phyloP scores from a whole-genome alignment of 2,329 filamentous ascomycete species.

The Colletotrichum falcatum region DNA sequence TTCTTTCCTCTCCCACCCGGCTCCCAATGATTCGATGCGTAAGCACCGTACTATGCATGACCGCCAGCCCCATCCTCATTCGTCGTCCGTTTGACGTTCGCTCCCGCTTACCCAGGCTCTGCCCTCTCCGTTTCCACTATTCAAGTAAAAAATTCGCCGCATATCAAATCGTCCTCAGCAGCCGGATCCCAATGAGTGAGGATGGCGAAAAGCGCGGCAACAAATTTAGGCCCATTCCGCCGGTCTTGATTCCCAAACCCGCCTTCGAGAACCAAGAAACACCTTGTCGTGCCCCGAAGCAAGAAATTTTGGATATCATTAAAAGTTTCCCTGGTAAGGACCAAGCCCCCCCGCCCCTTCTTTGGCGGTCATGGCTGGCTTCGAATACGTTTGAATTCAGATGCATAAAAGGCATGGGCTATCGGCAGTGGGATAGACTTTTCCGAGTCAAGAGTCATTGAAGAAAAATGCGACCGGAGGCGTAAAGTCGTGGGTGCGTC shows the following conservation, averaged over 20 bases:
- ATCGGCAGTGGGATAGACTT: not conserved
- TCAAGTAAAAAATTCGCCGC: conserved; percentile 21
- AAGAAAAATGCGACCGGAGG: conserved; percentile 25
- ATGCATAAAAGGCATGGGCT: conserved; percentile 22
- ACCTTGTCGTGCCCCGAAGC: conserved; percentile 32
- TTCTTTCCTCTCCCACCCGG: not conserved
- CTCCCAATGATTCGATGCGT: not conserved
- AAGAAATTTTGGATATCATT: conserved; percentile 41
- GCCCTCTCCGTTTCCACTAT: not conserved
- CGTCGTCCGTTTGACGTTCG: conserved; percentile 13
- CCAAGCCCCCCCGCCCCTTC: conserved; percentile 20
- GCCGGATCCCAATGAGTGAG: conserved; percentile 22
- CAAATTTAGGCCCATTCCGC: conserved; percentile 19
- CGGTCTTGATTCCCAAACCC: conserved; percentile 29
- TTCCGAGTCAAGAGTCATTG: conserved; percentile 21
- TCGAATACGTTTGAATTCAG: conserved; percentile 28
- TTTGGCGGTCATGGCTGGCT: conserved; percentile 19
- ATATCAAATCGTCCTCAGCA: conserved; percentile 28
- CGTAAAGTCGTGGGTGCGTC: conserved; percentile 35
- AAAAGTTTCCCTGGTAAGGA: conserved; percentile 35
- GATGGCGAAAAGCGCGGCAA: conserved; percentile 21
- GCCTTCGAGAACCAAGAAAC: conserved; percentile 37
- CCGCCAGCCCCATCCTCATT: conserved; percentile 10
- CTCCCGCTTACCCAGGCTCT: not conserved
- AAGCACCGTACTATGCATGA: conserved; percentile 12